These are phyloP conservation scores for Penicillium sp. DNA, from an alignment of 2,329 filamentous ascomycete genomes.

Conservation along the genomic window DNA sequence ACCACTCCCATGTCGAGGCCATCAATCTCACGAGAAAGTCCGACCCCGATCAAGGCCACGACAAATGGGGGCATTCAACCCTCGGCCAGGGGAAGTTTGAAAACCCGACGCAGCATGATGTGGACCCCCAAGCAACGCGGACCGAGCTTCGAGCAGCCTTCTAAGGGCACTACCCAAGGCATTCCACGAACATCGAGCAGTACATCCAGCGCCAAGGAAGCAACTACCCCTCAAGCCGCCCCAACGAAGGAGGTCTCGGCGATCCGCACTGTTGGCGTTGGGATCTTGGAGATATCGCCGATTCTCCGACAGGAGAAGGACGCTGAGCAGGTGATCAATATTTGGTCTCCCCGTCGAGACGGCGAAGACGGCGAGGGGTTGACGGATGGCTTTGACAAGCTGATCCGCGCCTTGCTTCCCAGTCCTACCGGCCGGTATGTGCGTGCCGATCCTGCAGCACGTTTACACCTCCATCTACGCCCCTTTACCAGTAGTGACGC, in stretches of 20 bases:
- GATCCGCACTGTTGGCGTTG: slow-evolving; percentile 72
- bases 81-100: slow-evolving; percentile 39
- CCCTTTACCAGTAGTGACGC: slow-evolving; percentile 76
- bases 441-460: slow-evolving; percentile 69
- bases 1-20: slow-evolving; percentile 29
- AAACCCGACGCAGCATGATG: slow-evolving; percentile 47
- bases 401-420: slow-evolving; percentile 71
- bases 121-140: slow-evolving; percentile 40
- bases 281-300: slow-evolving; percentile 72
- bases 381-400: slow-evolving; percentile 67
- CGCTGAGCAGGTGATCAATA: slow-evolving; percentile 70
- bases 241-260: slow-evolving; percentile 44
- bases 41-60: slow-evolving; percentile 27
- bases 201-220: slow-evolving; percentile 30
- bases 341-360: slow-evolving; percentile 68
- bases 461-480: slow-evolving; percentile 75
- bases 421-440: slow-evolving; percentile 73
- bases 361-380: slow-evolving; percentile 59
- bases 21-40: slow-evolving; percentile 38
- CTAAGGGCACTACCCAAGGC: slow-evolving; percentile 29
- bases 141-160: slow-evolving; percentile 31
- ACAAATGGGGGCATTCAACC: slow-evolving; percentile 30
- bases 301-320: slow-evolving; percentile 72
- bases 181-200: slow-evolving; percentile 36
- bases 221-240: slow-evolving; percentile 21